Conservation (phyloP, 73 alveolate species). For the Stentor coeruleus region DNA sequence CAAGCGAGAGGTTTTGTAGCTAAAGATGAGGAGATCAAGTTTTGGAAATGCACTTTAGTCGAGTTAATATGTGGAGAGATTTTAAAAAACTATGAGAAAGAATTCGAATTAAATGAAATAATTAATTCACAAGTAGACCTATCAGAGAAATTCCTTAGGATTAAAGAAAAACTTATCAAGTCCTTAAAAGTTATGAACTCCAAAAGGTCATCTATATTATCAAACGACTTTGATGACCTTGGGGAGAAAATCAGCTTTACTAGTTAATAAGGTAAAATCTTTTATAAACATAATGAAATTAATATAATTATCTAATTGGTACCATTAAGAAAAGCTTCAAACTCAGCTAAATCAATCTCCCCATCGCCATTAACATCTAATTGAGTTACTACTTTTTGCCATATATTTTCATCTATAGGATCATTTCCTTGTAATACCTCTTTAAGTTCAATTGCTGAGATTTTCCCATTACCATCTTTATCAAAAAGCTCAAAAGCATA, state of each 20-base stretch:
- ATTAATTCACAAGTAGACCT: not conserved
- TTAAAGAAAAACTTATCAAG: not conserved
- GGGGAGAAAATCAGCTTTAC: too few relatives aligned
- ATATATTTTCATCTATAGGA: not conserved
- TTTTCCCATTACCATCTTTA: conserved; percentile 40
- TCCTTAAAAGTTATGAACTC: not conserved
- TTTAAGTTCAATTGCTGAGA: conserved; percentile 30
- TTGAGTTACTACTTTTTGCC: not conserved
- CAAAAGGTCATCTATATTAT: too few relatives aligned
- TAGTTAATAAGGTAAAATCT: too few relatives aligned
- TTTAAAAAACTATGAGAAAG: not conserved
- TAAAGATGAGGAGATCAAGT: not conserved
- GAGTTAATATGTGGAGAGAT: not conserved
- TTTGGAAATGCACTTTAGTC: not conserved
- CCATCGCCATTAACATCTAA: not conserved
- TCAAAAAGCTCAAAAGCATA: conserved; percentile 36
- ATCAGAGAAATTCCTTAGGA: not conserved
- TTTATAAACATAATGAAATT: too few relatives aligned
- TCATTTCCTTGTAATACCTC: not conserved
- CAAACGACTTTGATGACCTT: too few relatives aligned
- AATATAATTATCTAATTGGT: too few relatives aligned
- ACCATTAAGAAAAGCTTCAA: not conserved
- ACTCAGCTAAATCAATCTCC: not conserved
- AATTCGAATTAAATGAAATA: not conserved
- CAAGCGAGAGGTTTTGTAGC: not conserved